Base-by-base conservation (phyloP, 176 grass and related monocot species). In the Carex littledalei region DNA sequence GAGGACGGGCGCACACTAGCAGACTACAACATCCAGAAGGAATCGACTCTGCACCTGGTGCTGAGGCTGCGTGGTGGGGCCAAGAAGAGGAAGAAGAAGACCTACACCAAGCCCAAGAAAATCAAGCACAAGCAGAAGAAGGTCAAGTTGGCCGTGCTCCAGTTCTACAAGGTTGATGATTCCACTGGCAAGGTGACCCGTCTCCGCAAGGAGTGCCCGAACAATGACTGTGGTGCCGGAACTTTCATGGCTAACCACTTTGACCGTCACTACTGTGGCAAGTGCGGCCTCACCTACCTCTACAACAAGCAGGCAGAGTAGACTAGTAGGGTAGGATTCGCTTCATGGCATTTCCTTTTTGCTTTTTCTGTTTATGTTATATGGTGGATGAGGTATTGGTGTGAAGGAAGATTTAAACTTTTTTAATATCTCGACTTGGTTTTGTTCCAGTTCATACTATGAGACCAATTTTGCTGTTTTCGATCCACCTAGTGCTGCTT, bases 171-270 rank as follows among this genome's bases (percentile, higher is more conserved):
- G 57, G 84, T 86, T 0, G 84, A 86, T 20, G 84, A 86, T n/a
- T 63, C 60, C 4, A 82, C 67, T 8, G 86, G 86, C 47, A 88
- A 88, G 81, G 86, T 88, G 41, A 79, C 86, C 0, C 67, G 86
- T 39, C 81, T 88, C 2, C 53, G 86, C 54, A 88, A 88, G 81
- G 86, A 88, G 56, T 88, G 86, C 70, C 86, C 81, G 3, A 88
- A 88, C 58, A 43, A 53, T 1, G 86, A 88, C 21, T 88, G 86
- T 53, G 86, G 86, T 16, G 86, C 86, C 1, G 86, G 86, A 0
- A 88, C 86, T 29, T 88, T 88, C 69, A 88, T 88, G 86, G 86
- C 86, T 24, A 88, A 84, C 80, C 81, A 88, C 59, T 88, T 88
- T 41, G 86, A 88, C 24, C 86, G 86, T 14, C 86, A 88, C 67